These are phyloP conservation scores for Penicillium concentricum DNA, from an alignment of 2,329 filamentous ascomycete species.

Conservation along the genomic window DNA sequence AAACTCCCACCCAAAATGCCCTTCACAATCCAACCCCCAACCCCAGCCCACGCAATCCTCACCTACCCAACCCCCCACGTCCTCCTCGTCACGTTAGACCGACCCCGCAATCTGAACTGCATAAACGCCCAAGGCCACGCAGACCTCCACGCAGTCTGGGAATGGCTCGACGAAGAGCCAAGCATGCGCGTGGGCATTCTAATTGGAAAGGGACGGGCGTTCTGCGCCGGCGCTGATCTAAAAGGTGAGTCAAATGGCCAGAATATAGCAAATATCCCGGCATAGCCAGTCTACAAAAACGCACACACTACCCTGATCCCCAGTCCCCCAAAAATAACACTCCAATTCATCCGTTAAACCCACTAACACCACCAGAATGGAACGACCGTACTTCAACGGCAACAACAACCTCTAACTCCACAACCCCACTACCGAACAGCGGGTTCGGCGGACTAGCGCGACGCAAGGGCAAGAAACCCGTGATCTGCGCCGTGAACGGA, in stretches of 20 bases:
- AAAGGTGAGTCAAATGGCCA: too few relatives aligned
- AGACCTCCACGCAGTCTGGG: constrained; percentile 44
- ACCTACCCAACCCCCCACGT: constrained; percentile 47
- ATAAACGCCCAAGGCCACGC: constrained; percentile 44
- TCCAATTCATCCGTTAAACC: not conserved
- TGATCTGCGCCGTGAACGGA: constrained; percentile 74
- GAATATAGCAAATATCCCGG: too few relatives aligned
- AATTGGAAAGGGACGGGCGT: constrained; percentile 44
- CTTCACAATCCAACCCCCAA: constrained; percentile 33
- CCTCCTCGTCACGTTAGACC: constrained; percentile 50
- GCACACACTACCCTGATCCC: not conserved
- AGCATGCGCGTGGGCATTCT: constrained; percentile 41
- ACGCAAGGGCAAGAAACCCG: constrained; percentile 60
- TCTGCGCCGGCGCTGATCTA: constrained; percentile 47
- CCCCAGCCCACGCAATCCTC: constrained; percentile 33
- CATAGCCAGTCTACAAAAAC: not conserved
- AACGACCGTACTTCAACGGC: constrained; percentile 24
- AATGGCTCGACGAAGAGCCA: constrained; percentile 48
- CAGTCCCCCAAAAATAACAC: too few relatives aligned
- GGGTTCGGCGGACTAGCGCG: constrained; percentile 48
- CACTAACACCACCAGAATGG: constrained; percentile 30
- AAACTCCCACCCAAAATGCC: constrained; percentile 14
- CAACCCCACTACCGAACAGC: constrained; percentile 25
- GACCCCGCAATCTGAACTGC: constrained; percentile 45
- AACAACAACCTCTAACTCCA: constrained; percentile 3